Base-by-base conservation (phyloP, 2,329 filamentous ascomycete species). In the Stagonosporopsis chrysanthemi region DNA sequence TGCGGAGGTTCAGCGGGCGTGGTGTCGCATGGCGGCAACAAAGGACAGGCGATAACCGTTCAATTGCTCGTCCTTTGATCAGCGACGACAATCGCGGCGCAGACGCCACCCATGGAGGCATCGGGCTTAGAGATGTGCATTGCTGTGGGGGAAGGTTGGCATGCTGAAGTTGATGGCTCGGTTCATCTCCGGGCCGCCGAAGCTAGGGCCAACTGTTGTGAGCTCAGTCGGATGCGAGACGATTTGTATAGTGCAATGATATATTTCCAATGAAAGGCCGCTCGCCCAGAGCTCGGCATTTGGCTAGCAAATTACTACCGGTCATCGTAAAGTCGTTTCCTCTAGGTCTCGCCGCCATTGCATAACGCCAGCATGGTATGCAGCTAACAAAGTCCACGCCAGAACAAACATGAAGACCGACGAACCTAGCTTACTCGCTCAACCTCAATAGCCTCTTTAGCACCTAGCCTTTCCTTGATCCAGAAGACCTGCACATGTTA, bases 41-140 rank as follows among this genome's bases (percentile, higher is more conserved):
- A 52, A 61, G 59, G 60, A 66, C 61, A 61, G 58, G 53, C 33
- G 63, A 60, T 45, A 68, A 56, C 33, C 64, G 62, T 51, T 70
- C 69, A 68, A 71, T 68, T 56, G 65, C 60, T 66, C 63, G 64
- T 58, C 61, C 58, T 49, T 62, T 67, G 57, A 65, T 63, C 50
- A 68, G 55, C 42, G 60, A 63, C 56, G 65, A 65, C 61, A 65
- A 62, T 67, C 72, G 74, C 69, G 67, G 67, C 69, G 67, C 71
- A 59, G 67, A 71, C 58, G 70, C 67, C 70, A 73, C 70, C 73
- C 76, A 77, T 75, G 69, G 75, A 78, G 76, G 76, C 77, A 79
- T 79, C 66, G 69, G 69, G 69, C 69, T 69, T 60, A 64, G 58
- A 66, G 60, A 62, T 70, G 64, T 64, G 64, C 65, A 66, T 71